Percentiles rank a stretch among this genome's conserved stretches.
phyloP scores from a whole-genome alignment of 164 flowering plant species.

The Magnolia officinalis region DNA sequence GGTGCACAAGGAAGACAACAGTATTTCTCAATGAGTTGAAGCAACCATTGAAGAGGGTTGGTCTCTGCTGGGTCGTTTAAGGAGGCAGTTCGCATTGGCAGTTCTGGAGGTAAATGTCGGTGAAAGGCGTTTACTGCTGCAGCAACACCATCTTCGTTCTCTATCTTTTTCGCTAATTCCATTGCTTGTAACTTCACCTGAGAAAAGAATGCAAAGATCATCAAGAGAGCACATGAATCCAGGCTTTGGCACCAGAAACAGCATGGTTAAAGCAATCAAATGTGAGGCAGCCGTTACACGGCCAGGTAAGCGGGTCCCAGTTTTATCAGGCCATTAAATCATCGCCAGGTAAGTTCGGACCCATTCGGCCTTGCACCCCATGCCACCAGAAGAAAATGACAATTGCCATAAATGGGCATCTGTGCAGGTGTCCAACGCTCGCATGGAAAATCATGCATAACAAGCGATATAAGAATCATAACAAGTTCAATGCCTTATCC shows the following conservation, averaged over 20 bases:
- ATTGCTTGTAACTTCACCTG: slow-evolving; percentile 70
- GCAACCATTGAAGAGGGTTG: slow-evolving; percentile 63
- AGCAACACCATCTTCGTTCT: slow-evolving; percentile 88
- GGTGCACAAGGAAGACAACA: slow-evolving; percentile 59
- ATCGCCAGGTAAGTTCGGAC: not conserved
- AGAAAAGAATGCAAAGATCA: not conserved
- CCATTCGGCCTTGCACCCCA: not conserved
- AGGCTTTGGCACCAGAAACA: not conserved
- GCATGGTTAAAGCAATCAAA: not conserved
- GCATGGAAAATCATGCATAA: no score
- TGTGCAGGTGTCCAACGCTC: no score
- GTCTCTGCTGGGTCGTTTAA: slow-evolving; percentile 29
- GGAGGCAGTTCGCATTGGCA: slow-evolving; percentile 38
- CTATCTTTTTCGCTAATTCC: slow-evolving; percentile 63
- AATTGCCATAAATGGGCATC: not conserved
- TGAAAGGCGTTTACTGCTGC: slow-evolving; percentile 89
- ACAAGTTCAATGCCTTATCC: no score
- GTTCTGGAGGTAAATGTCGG: slow-evolving; percentile 65
- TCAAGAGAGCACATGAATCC: not conserved
- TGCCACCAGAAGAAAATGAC: not conserved
- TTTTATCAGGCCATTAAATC: not conserved
- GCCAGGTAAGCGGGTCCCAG: not conserved
- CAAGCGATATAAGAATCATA: no score
- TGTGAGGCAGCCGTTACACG: not conserved
- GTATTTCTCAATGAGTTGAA: slow-evolving; percentile 47